A percentile compares a stretch with the other conserved stretches of the same genome.
Conservation (phyloP, 2,329 filamentous ascomycete genomes). For the Cordyceps farinosa region DNA sequence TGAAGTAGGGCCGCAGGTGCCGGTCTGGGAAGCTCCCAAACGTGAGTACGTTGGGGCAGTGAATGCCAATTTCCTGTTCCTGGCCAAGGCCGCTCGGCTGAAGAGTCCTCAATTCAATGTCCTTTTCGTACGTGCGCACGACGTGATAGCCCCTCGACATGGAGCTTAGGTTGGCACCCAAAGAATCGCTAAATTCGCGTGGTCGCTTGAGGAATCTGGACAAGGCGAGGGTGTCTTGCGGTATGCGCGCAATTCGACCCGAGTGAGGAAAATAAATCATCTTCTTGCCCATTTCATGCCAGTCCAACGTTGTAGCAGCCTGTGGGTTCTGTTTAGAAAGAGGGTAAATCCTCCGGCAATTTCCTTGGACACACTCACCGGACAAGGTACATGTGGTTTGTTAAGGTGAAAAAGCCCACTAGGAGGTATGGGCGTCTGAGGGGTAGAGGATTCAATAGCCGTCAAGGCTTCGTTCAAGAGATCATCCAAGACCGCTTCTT, state of each 20-base stretch:
- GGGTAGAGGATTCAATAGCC: background rate
- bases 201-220: conserved; percentile 24
- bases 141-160: conserved; percentile 32
- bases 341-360: background rate
- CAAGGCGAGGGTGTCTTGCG: conserved; percentile 20
- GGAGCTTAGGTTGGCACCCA: background rate
- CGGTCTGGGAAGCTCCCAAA: conserved; percentile 26
- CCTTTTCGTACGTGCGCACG: conserved; percentile 47
- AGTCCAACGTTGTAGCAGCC: background rate
- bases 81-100: conserved; percentile 17
- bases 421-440: too few species aligned
- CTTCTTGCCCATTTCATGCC: conserved; percentile 19
- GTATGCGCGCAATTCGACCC: conserved; percentile 24
- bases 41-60: conserved; percentile 31
- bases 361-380: background rate
- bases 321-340: background rate
- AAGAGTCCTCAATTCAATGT: conserved; percentile 45
- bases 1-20: conserved; percentile 27
- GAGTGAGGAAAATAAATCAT: conserved; percentile 37
- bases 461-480: conserved; percentile 15
- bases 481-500: background rate
- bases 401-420: background rate
- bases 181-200: background rate
- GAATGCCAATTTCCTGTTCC: conserved; percentile 28
- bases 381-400: background rate